Evolutionary conservation across 805 yeast species (phyloP), one percentile per base, ranked within the genome.

Genomic region (Candida sakaeoensis): DNA sequence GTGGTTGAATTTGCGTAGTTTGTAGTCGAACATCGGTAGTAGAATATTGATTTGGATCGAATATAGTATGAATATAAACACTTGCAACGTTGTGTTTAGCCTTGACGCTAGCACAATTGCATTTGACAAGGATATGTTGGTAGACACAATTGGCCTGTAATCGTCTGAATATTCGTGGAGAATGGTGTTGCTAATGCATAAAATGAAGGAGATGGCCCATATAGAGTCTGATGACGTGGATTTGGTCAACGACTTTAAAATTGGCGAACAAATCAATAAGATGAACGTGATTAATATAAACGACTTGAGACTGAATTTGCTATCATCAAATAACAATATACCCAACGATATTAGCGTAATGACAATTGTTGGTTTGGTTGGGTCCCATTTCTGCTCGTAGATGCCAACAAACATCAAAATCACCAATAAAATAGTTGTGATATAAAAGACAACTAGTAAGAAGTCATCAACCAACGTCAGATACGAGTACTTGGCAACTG

Each of bases 191-290:
- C 80, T 64, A 8, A 87, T 50, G 23, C 85, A 80, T 12, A 93
- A 66, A 80, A 96, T 83, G 34, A 82, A 79, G 6, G 95, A 78
- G 4, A 93, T 61, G 0, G 95, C 89, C 97, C 98, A 91, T 44
- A 93, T 88, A 12, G 96, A 87, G 63, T 93, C 98, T 0, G 93
- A 83, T 0, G 96, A 79, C 0, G 96, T 88, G 0, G 96, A 84
- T 51, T 80, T 79, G 0, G 96, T 88, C 31, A 93, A 70, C 0
- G 96, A 88, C 50, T 86, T 84, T 36, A 93, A 72, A 1, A 93
- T 91, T 0, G 99, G 99, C 0, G 97, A 85, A 31, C 91, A 68
- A 1, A 93, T 80, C 30, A 88, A 65, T 29, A 90, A 65, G 3
- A 85, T 75, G 43, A 90, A 75, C 1, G 82, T 71, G 9, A 90